These are phyloP conservation scores for Stachybotrys echinatus DNA, from an alignment of 2,329 filamentous ascomycete genomes.

Conservation along the genomic window DNA sequence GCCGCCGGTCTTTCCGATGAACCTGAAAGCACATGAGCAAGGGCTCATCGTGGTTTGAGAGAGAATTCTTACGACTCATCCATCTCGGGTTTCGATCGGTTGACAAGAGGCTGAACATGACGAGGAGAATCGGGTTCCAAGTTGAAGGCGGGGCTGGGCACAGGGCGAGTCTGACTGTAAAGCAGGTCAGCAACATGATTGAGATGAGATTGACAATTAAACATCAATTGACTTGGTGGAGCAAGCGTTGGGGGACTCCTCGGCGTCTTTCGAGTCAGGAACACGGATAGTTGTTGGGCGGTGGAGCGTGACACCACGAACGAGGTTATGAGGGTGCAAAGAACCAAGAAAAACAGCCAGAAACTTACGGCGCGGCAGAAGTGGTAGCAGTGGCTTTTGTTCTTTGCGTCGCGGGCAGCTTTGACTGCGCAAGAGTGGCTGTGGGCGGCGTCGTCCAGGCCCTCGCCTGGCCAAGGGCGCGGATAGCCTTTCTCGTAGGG, in stretches of 20 bases:
- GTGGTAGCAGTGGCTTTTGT: conserved; percentile 43
- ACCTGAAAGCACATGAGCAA: conserved; percentile 49
- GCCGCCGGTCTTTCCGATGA: conserved; percentile 91
- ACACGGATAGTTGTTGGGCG: conserved; percentile 1
- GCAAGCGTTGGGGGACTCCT: conserved; percentile 3
- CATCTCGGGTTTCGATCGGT: conserved; percentile 56
- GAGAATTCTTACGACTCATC: conserved; percentile 68
- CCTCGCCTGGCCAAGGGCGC: conserved; percentile 35
- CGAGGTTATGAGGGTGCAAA: conserved; percentile 2
- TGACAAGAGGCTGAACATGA: conserved; percentile 67
- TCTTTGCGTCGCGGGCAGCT: conserved; percentile 34
- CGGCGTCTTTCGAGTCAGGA: conserved; percentile 2
- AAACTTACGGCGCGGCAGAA: conserved; percentile 46
- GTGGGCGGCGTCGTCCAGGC: conserved; percentile 31
- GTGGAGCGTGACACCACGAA: conserved; percentile 10
- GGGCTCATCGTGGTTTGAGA: conserved; percentile 8
- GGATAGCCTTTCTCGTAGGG: conserved; percentile 40
- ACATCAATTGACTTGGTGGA: conserved; percentile 2
- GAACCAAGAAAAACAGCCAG: conserved; percentile 5
- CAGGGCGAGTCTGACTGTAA: conserved; percentile 41
- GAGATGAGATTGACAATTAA: conserved; percentile 3
- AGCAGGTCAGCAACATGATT: conserved; percentile 1
- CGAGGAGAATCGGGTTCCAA: conserved; percentile 37
- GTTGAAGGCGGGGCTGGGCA: conserved; percentile 60
- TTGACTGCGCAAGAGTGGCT: too few relatives aligned